A percentile compares a stretch with the other conserved stretches of the same genome.
These are phyloP conservation scores for Geotrichum bryndzae DNA, from an alignment of 1,139 yeast species.

Conservation along the genomic window DNA sequence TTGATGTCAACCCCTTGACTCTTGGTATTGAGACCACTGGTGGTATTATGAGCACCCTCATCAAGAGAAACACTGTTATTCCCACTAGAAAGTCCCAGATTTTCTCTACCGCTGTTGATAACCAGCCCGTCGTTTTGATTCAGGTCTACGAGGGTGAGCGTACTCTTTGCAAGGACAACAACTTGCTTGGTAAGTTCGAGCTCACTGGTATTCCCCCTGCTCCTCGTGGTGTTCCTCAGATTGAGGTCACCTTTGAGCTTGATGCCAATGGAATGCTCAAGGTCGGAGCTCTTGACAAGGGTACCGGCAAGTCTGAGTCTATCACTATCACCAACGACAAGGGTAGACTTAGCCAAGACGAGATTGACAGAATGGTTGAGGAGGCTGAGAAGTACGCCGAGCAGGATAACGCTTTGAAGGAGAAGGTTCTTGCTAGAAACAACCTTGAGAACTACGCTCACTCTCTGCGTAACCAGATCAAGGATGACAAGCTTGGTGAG, in stretches of 20 bases:
- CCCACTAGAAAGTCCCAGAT: conserved; percentile 96
- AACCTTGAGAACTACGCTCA: conserved; percentile 85
- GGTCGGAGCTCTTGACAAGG: conserved; percentile 91
- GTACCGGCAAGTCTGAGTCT: conserved; percentile 92
- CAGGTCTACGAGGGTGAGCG: conserved; percentile 98
- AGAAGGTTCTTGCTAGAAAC: conserved; percentile 81
- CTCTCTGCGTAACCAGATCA: conserved; percentile 70
- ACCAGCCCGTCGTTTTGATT: conserved; percentile 94
- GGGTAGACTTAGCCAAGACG: conserved; percentile 90
- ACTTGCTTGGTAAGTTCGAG: conserved; percentile 91
- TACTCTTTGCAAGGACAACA: conserved; percentile 91
- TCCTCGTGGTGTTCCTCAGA: conserved; percentile 97
- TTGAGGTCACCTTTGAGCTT: conserved; percentile 89
- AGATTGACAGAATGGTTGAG: conserved; percentile 89
- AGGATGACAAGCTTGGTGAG: conserved; percentile 62
- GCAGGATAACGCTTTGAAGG: conserved; percentile 73
- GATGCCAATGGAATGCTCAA: conserved; percentile 95
- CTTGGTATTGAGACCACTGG: conserved; percentile 96
- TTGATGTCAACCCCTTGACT: conserved; percentile 92
- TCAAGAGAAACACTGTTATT: conserved; percentile 93
- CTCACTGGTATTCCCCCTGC: conserved; percentile 95
- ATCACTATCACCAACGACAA: conserved; percentile 94
- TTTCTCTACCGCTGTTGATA: conserved; percentile 94
- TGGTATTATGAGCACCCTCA: conserved; percentile 95
- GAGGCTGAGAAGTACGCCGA: conserved; percentile 89